Base-by-base conservation (phyloP, 2,329 filamentous ascomycete genomes). In the Knufia petricola region DNA sequence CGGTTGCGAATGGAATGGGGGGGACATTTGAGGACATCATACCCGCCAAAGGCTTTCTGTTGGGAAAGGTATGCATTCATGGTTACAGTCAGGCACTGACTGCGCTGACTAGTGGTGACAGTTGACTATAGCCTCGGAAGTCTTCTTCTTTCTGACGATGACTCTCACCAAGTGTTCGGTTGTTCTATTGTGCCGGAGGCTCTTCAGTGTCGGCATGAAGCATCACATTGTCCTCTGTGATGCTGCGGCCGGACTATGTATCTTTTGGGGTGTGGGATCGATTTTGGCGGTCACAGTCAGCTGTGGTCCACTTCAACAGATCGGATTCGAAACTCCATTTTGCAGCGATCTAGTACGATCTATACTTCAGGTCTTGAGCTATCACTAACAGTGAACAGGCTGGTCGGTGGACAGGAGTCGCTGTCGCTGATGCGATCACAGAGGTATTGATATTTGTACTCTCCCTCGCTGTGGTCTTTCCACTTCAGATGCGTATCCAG, bases 401-500 rank as follows among this genome's bases (percentile, higher is more conserved):
- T 17, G n/a, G 15, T 3, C 23, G 41, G 32, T 45, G 23, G 24
- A 32, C n/a, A 9, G 37, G 37, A 20, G 21, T 40, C 17, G 37
- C 37, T 12, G n/a, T 40, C n/a, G 15, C 37, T 9, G 37, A 40
- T 24, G 37, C 37, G 4, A 17, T 17, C 17, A 40, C 17, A 8
- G 37, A 40, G 37, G n/a, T 40, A 17, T 13, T 48, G 4, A 54
- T 54, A 13, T 41, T 32, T 21, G 19, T 32, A 10, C 48, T 55
- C 20, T 46, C 48, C 13, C 12, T 55, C 6, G 31, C 47, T 9
- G 50, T 52, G 28, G 37, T 55, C n/a, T 24, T 52, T 8, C 50
- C 52, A n/a, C 34, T 55, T 6, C 57, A 59, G 30, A 52, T 62
- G 34, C 38, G 52, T 2, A 38, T 56, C 17, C 10, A 31, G 3